Percentiles rank a stretch among this genome's conserved stretches.
Evolutionary conservation across 768 basidiomycete genomes (phyloP).

Genomic region (Collybia nuda): DNA sequence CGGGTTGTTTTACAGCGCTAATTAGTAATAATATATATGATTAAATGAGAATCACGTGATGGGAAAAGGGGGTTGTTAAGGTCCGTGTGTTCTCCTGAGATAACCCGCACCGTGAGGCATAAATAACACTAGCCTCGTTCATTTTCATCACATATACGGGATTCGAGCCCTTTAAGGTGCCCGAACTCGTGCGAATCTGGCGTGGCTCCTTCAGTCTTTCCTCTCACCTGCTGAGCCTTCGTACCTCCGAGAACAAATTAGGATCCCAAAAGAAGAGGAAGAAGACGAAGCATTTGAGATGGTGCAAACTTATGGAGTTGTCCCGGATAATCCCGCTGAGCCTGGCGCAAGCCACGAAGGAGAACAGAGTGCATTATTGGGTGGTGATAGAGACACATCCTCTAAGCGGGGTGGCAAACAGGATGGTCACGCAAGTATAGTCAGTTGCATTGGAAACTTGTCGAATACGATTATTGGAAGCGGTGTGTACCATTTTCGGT

Average conservation of each 20-base stretch:
- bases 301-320: conserved; percentile 70
- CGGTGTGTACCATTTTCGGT: conserved; percentile 43
- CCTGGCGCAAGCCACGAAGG: conserved; percentile 26
- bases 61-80: no score
- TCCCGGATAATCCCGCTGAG: conserved; percentile 32
- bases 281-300: conserved; percentile 50
- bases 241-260: neutral
- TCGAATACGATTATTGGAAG: conserved; percentile 92
- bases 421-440: conserved; percentile 70
- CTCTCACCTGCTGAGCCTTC: neutral
- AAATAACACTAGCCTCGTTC: neutral
- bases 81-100: neutral
- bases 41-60: no score
- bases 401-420: conserved; percentile 18
- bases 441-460: conserved; percentile 76
- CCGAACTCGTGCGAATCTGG: conserved; percentile 19
- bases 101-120: neutral
- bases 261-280: conserved; percentile 9
- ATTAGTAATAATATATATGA: no score
- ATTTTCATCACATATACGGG: conserved; percentile 4
- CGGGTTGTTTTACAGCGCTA: neutral
- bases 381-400: conserved; percentile 31
- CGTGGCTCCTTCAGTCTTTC: conserved; percentile 12
- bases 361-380: conserved; percentile 65
- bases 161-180: conserved; percentile 2